Evolutionary conservation across 306 rosid genomes (phyloP).

Genomic region (Herpetospermum pedunculosum): DNA sequence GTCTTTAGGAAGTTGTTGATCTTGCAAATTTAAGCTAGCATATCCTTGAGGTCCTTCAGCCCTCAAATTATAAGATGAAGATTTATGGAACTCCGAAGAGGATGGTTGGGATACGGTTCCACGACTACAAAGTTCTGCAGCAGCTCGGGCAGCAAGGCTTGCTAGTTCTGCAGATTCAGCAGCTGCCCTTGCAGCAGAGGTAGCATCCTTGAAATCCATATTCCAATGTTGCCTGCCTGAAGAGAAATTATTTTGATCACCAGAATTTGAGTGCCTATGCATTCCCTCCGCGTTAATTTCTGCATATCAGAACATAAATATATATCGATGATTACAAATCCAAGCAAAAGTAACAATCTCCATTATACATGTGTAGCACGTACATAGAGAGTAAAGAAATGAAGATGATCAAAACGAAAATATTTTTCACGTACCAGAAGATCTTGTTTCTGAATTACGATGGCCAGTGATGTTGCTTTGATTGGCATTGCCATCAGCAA

Average conservation of each 20-base stretch:
- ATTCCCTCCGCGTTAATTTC: constrained; percentile 27
- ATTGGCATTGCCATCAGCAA: constrained; percentile 17
- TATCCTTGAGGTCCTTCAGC: constrained; percentile 27
- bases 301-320: constrained; percentile 18
- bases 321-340: constrained; percentile 6
- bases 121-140: constrained; percentile 81
- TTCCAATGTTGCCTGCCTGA: constrained; percentile 36
- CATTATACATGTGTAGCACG: not conserved
- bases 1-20: constrained; percentile 24
- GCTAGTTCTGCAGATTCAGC: constrained; percentile 96
- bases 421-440: constrained; percentile 37
- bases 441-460: constrained; percentile 29
- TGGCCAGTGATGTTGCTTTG: constrained; percentile 23
- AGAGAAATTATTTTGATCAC: constrained; percentile 27
- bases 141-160: constrained; percentile 94
- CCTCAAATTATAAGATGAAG: constrained; percentile 18
- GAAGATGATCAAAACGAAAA: constrained; percentile 2
- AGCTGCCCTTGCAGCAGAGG: constrained; percentile 95
- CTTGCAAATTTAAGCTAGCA: constrained; percentile 16
- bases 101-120: constrained; percentile 34
- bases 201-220: constrained; percentile 85
- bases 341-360: not conserved
- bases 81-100: constrained; percentile 33
- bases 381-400: not conserved
- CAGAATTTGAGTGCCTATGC: constrained; percentile 33